phyloP scores from a whole-genome alignment of 139 green algal genomes.

The Limnomonas spitsbergensis region DNA sequence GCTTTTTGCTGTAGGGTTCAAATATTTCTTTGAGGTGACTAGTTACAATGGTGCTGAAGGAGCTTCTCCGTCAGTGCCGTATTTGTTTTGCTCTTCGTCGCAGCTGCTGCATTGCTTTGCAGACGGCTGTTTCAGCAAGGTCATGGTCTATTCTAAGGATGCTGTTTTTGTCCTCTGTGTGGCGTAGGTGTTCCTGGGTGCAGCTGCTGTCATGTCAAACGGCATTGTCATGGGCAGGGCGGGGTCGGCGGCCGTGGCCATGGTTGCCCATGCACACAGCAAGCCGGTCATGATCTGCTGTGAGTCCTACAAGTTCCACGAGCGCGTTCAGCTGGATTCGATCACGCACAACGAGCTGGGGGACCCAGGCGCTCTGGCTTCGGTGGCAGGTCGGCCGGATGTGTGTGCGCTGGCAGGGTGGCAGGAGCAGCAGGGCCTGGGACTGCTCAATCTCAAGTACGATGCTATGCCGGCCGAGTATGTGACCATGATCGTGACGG shows the following conservation, averaged over 20 bases:
- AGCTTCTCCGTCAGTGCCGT: no score
- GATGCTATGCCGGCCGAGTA: conserved; percentile 90
- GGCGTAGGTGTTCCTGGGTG: conserved; percentile 86
- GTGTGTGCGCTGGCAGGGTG: conserved; percentile 33
- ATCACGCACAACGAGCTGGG: conserved; percentile 96
- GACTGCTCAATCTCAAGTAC: conserved; percentile 92
- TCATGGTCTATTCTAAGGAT: no score
- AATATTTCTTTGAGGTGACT: no score
- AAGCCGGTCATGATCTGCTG: conserved; percentile 90
- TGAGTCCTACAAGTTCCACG: conserved; percentile 96
- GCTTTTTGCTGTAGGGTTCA: no score
- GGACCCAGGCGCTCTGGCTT: conserved; percentile 64
- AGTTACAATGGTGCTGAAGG: no score
- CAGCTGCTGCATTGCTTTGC: no score
- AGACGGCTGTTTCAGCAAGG: no score
- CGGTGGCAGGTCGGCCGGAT: conserved; percentile 34
- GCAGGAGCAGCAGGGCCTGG: conserved; percentile 45
- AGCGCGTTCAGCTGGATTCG: conserved; percentile 79
- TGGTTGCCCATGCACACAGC: conserved; percentile 65
- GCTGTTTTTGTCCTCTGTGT: no score
- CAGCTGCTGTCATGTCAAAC: conserved; percentile 87
- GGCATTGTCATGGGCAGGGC: conserved; percentile 81
- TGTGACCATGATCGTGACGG: conserved; percentile 88
- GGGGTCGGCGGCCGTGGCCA: conserved; percentile 81
- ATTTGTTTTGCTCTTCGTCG: no score